Percentiles rank a stretch among this genome's conserved stretches.
phyloP scores from a whole-genome alignment of 192 early-diverging fungal genomes.

The Pilaira anomala region DNA sequence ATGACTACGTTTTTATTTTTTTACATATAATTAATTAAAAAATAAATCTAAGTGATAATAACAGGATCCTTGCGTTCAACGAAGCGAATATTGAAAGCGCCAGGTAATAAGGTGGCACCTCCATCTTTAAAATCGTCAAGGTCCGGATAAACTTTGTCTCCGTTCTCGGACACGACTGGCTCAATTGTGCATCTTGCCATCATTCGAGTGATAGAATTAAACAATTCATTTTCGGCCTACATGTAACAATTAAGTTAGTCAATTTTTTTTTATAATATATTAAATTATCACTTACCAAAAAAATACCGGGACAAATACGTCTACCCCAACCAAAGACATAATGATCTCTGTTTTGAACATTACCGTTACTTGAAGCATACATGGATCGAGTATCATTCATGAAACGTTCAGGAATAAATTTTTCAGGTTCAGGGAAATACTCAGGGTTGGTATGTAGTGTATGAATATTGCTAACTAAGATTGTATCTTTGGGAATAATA shows the following conservation, averaged over 20 bases:
- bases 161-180: not conserved
- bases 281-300: not conserved
- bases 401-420: conserved; percentile 10
- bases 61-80: not conserved
- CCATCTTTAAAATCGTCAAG: not conserved
- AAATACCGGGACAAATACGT: conserved; percentile 14
- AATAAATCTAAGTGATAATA: not conserved
- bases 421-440: not conserved
- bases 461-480: not conserved
- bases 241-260: no score
- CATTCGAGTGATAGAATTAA: not conserved
- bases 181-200: not conserved
- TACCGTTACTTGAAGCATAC: conserved; percentile 12
- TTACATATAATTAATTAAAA: not conserved
- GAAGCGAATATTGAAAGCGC: not conserved
- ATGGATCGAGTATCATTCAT: not conserved
- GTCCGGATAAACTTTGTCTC: conserved; percentile 1
- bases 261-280: not conserved
- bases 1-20: not conserved
- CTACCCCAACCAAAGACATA: conserved; percentile 7
- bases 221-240: conserved; percentile 12
- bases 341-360: not conserved
- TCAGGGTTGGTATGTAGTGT: not conserved
- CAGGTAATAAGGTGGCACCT: not conserved
- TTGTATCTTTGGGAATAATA: conserved; percentile 6